These are phyloP conservation scores for Stropharia rugosoannulata DNA, from an alignment of 768 basidiomycete species.

Conservation along the genomic window DNA sequence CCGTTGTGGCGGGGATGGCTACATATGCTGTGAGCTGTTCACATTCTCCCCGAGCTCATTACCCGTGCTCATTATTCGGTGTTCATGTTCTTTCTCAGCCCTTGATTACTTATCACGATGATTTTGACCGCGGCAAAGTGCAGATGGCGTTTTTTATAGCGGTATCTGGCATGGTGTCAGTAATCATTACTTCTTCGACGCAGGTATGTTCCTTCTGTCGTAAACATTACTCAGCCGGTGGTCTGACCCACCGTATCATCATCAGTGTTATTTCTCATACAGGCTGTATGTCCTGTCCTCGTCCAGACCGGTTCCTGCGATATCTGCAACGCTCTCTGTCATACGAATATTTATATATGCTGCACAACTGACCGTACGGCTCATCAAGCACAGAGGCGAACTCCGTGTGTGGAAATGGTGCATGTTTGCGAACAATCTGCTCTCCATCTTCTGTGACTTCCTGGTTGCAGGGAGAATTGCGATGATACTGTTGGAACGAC, in stretches of 20 bases:
- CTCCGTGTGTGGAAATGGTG: neutral
- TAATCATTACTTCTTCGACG: conserved; percentile 7
- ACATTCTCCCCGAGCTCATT: neutral
- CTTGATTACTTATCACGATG: conserved; percentile 7
- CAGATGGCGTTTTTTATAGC: conserved; percentile 3
- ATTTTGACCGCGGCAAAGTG: neutral
- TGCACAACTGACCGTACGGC: neutral
- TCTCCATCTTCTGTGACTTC: neutral
- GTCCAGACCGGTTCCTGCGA: neutral
- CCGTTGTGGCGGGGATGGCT: neutral
- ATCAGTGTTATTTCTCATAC: conserved; percentile 12
- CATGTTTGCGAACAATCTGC: neutral
- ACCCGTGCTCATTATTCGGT: neutral
- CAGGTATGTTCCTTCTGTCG: conserved; percentile 5
- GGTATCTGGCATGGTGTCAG: conserved; percentile 5
- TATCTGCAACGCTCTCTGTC: conserved; percentile 3
- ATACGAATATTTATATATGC: neutral
- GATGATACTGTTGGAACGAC: neutral
- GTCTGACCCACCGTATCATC: neutral
- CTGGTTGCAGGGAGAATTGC: neutral
- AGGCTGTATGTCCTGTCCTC: conserved; percentile 7
- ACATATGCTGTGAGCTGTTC: neutral
- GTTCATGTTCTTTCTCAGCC: neutral
- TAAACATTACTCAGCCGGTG: neutral
- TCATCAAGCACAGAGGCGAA: neutral